phyloP scores from a whole-genome alignment of 768 basidiomycete genomes.

The Calvatia gigantea region DNA sequence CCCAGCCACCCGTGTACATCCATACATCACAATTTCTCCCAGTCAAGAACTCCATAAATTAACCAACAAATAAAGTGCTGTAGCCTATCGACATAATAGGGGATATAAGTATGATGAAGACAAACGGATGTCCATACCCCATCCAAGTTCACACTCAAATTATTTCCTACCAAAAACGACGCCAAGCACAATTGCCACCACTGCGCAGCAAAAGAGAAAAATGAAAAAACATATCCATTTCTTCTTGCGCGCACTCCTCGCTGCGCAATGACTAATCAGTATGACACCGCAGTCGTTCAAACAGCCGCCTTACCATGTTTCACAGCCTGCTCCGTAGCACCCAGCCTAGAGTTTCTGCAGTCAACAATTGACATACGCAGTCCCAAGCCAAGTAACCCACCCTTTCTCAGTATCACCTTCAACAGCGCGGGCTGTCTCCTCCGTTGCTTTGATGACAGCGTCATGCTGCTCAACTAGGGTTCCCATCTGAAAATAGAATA shows the following conservation, averaged over 20 bases:
- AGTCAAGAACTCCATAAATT: background rate
- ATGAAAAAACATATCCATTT: constrained; percentile 85
- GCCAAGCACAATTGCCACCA: constrained; percentile 60
- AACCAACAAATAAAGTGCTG: background rate
- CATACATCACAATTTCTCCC: background rate
- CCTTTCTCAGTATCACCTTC: constrained; percentile 68
- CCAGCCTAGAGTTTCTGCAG: constrained; percentile 36
- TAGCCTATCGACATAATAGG: background rate
- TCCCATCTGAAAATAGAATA: constrained; percentile 55
- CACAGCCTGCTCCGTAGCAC: constrained; percentile 66
- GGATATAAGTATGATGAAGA: constrained; percentile 1
- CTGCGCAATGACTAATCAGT: constrained; percentile 15
- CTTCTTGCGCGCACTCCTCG: constrained; percentile 65
- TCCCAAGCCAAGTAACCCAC: constrained; percentile 34
- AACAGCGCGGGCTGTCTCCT: constrained; percentile 58
- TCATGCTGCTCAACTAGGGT: constrained; percentile 79
- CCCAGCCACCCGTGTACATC: background rate
- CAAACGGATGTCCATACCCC: background rate
- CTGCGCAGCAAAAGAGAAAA: constrained; percentile 46
- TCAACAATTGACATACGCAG: background rate
- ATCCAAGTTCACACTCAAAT: background rate
- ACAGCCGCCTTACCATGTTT: constrained; percentile 35
- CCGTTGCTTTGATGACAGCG: constrained; percentile 61
- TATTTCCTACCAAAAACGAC: constrained; percentile 33
- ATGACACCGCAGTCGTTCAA: background rate